Evolutionary conservation across 176 grass and related monocot species (phyloP), one percentile per base, ranked within the genome.

Genomic region (sorghum (Sorghum bicolor)): DNA sequence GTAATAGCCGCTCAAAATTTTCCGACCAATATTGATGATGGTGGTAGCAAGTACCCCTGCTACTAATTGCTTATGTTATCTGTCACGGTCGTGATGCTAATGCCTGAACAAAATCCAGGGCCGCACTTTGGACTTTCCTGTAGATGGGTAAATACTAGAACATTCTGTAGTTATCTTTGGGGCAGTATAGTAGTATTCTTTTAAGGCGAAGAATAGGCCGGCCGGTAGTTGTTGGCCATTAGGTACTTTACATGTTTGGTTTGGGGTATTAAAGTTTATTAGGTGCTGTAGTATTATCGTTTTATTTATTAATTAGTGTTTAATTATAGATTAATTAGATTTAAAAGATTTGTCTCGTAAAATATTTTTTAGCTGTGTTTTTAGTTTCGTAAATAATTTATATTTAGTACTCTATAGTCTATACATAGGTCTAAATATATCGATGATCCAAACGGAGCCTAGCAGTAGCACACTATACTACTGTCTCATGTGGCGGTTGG

Each of bases 51-150:
- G 61, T 44, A 19, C 53, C 47, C 16, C 16, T 52, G 20, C 17
- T 55, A n/a, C 67, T 65, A 31, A 67, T 47, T 55, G 64, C 8
- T n/a, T 58, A 64, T 85, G 82, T 7, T 41, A 24, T 37, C 33
- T n/a, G 83, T 83, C 60, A 43, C 47, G 16, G 37, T 79, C 47
- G 8, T 25, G 79, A 86, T 61, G 10, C 30, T 61, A 90, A 86
- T 62, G 67, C 33, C 43, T 34, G 58, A 90, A 68, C 79, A 7
- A 76, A 73, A 68, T 78, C 30, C 64, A 24, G 41, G 29, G 55
- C 72, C 33, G 73, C 29, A 31, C 47, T 28, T 65, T 77, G 53
- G 78, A 40, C 70, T 87, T 68, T 1, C 25, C 22, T 45, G 62
- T 65, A 44, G n/a, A n/a, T n/a, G n/a, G n/a, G 19, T 5, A 37